Percentiles rank a stretch among this genome's conserved stretches.
Conservation (phyloP, 768 basidiomycete species). For the Phanerodontia chrysosporium region DNA sequence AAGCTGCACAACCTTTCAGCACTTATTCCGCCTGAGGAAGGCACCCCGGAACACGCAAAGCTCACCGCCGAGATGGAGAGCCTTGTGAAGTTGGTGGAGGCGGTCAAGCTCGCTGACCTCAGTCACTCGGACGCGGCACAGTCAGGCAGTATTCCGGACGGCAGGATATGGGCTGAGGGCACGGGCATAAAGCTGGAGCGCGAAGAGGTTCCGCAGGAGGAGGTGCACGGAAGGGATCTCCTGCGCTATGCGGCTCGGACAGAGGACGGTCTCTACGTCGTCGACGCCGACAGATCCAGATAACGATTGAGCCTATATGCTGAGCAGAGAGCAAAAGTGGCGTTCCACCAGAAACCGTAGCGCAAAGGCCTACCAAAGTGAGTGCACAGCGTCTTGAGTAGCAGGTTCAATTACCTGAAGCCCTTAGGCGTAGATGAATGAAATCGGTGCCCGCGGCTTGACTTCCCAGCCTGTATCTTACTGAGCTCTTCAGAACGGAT, state of each 20-base stretch:
- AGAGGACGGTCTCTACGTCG: slow-evolving; percentile 54
- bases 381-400: too few species aligned
- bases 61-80: slow-evolving; percentile 63
- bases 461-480: too few species aligned
- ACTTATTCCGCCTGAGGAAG: slow-evolving; percentile 58
- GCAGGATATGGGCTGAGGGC: slow-evolving; percentile 13
- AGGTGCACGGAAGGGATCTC: slow-evolving; percentile 38
- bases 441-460: too few species aligned
- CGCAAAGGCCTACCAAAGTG: too few species aligned
- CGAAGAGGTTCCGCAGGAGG: slow-evolving; percentile 11
- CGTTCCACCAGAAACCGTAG: too few species aligned
- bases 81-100: slow-evolving; percentile 74
- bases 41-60: slow-evolving; percentile 45
- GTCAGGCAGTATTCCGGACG: slow-evolving; percentile 2
- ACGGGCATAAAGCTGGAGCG: slow-evolving; percentile 6
- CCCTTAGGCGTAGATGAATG: too few species aligned
- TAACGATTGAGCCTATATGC: not conserved
- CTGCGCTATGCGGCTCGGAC: slow-evolving; percentile 49
- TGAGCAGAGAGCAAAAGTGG: not conserved
- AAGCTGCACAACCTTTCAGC: slow-evolving; percentile 73
- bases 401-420: too few species aligned
- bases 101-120: slow-evolving; percentile 60
- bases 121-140: slow-evolving; percentile 9
- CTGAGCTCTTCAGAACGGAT: too few species aligned
- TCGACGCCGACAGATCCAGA: slow-evolving; percentile 39